Evolutionary conservation across 345 rosid genomes (phyloP), one percentile per base, ranked within the genome.

Genomic region (Pelargonium nanum): DNA sequence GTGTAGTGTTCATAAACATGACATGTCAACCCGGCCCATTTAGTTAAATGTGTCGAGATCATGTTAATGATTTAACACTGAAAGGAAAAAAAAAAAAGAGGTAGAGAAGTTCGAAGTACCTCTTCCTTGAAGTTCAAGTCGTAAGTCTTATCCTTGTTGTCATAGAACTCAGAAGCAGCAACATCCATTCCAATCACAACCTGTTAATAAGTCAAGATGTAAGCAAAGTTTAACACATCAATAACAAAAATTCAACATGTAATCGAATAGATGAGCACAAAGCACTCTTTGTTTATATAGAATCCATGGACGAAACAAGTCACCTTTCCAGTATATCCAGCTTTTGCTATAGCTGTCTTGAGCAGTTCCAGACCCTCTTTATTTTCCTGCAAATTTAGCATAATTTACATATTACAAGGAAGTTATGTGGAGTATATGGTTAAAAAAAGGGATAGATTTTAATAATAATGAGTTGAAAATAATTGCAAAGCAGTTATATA

Each of bases 151-250:
- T 34, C 45, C 57, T 75, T 80, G 44, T 79, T 81, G 57, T 68
- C 72, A 67, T 83, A 85, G 69, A 85, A 85, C 68, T 85, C 83
- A 6, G 91, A 85, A 56, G 91, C 91, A 44, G 88, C 91, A 63
- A 79, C 86, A 30, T 83, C 86, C 91, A 85, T 83, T 22, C 86
- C 88, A 63, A 85, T 85, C 5, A 82, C 88, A 61, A 85, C 88
- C 91, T 85, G 62, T 22, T 45, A 69, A 32, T 23, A 66, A 24
- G 22, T 13, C n/a, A 44, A 26, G 21, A 50, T 51, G 62, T 16
- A 6, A 45, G 52, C 30, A 30, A 34, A 67, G 53, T n/a, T 26
- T 21, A 23, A 56, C 6, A 44, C 48, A 59, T 19, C 40, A 17
- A 44, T 40, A 24, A 2, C n/a, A 15, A 25, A 10, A 55, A 22